phyloP scores from a whole-genome alignment of 2,329 filamentous ascomycete species.

The Mycosphaerella sp. region DNA sequence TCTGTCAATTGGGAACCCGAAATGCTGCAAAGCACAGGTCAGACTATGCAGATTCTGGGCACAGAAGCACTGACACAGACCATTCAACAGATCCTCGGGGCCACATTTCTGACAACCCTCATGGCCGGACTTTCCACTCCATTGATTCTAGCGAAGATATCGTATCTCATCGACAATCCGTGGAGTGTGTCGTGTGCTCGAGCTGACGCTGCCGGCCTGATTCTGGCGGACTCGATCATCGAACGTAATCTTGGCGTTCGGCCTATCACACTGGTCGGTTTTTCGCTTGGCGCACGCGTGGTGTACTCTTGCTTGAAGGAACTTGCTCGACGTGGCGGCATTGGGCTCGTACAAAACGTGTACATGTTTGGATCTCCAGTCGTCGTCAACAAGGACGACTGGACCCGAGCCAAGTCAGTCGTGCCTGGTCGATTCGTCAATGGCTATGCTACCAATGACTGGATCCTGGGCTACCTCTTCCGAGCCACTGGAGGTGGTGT shows the following conservation, averaged over 20 bases:
- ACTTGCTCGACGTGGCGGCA: slow-evolving; percentile 73
- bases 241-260: slow-evolving; percentile 86
- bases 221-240: slow-evolving; percentile 88
- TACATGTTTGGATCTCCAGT: slow-evolving; percentile 91
- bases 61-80: slow-evolving; percentile 97
- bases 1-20: slow-evolving; percentile 97
- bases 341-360: slow-evolving; percentile 87
- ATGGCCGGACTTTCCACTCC: slow-evolving; percentile 95
- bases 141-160: slow-evolving; percentile 83
- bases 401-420: slow-evolving; percentile 69
- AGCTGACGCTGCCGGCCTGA: slow-evolving; percentile 80
- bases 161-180: slow-evolving; percentile 96
- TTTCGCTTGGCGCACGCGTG: slow-evolving; percentile 84
- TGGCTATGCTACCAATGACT: slow-evolving; percentile 89
- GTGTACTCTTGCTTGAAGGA: slow-evolving; percentile 90
- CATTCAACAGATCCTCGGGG: slow-evolving; percentile 88
- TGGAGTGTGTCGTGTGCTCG: slow-evolving; percentile 96
- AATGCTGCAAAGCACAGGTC: slow-evolving; percentile 95
- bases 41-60: slow-evolving; percentile 95
- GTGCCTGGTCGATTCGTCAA: slow-evolving; percentile 92
- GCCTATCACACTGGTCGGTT: slow-evolving; percentile 88
- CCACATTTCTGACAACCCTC: slow-evolving; percentile 76
- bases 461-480: slow-evolving; percentile 93
- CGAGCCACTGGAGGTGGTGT: slow-evolving; percentile 89
- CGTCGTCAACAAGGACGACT: slow-evolving; percentile 88